Percentiles rank a stretch among this genome's conserved stretches.
These are phyloP conservation scores for Geranomyces michiganensis DNA, from an alignment of 192 early-diverging fungal species.

Conservation along the genomic window DNA sequence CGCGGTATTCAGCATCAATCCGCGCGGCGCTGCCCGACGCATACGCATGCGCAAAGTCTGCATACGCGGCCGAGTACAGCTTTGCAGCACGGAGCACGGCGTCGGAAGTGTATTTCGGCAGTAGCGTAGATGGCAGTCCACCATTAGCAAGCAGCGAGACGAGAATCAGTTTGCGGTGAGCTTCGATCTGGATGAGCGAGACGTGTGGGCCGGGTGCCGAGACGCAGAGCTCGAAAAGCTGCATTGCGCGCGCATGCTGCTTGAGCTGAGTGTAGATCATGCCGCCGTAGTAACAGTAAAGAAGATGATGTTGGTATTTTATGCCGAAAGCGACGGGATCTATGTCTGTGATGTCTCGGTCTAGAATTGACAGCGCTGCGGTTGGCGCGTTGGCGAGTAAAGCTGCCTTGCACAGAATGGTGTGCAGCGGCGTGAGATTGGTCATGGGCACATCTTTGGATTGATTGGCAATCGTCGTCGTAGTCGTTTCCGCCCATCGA, in stretches of 20 bases:
- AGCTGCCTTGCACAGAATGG: slow-evolving; percentile 31
- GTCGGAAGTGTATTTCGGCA: slow-evolving; percentile 26
- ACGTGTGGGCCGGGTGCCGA: slow-evolving; percentile 62
- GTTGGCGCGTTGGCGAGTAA: slow-evolving; percentile 40
- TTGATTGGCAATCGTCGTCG: neutral
- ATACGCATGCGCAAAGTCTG: slow-evolving; percentile 63
- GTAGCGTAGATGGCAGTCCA: slow-evolving; percentile 35
- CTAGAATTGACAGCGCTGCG: slow-evolving; percentile 34
- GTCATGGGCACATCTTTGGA: neutral
- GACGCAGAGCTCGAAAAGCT: slow-evolving; percentile 62
- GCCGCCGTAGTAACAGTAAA: slow-evolving; percentile 81
- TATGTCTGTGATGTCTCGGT: slow-evolving; percentile 29
- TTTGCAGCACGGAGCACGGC: slow-evolving; percentile 37
- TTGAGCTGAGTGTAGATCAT: slow-evolving; percentile 73
- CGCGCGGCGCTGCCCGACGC: slow-evolving; percentile 49
- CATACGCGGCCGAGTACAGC: slow-evolving; percentile 54
- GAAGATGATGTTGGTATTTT: slow-evolving; percentile 61
- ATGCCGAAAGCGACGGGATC: slow-evolving; percentile 19
- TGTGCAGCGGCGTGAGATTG: slow-evolving; percentile 37
- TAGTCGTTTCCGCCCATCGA: slow-evolving; percentile 11
- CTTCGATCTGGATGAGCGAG: slow-evolving; percentile 76
- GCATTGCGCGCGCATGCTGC: slow-evolving; percentile 61
- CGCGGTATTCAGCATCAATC: slow-evolving; percentile 50
- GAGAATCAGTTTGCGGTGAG: slow-evolving; percentile 71
- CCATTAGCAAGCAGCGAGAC: slow-evolving; percentile 66